Base-by-base conservation (phyloP, 2,329 filamentous ascomycete genomes). In the Gnomoniopsis smithogilvyi region DNA sequence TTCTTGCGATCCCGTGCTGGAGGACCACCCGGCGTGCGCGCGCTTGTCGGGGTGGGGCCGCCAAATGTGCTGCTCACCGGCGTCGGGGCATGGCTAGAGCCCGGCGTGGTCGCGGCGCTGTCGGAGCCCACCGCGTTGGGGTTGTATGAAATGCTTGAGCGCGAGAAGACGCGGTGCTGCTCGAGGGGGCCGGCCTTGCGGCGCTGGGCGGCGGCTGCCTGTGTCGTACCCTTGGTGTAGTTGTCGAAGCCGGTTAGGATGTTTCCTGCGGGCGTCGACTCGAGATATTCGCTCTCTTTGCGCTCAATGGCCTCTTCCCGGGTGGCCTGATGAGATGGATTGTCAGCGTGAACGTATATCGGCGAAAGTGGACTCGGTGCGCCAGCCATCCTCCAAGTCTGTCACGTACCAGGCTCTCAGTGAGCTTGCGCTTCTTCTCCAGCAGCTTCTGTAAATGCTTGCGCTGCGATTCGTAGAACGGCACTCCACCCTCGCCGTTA, bases 211-310 rank as follows among this genome's bases (percentile, higher is more conserved):
- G 86, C 81, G 4, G 82, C 81, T 1, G 81, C 79, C n/a, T 85
- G 84, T 10, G 84, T 82, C 19, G 82, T 83, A 56, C 91, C 93
- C 74, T 99, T 99, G 79, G 96, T 96, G 77, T 98, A 99, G 71
- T 92, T 96, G 73, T 99, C 95, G 73, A 99, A 99, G 22, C 95
- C 95, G 51, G 91, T 92, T 72, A 99, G 94, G 70, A 99, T 98
- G 77, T 99, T 99, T 48, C 95, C 95, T 67, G 81, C 86, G 15
- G 87, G 88, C 4, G 92, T 96, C 68, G 92, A 92, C 73, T 98
- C 94, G 54, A 99, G 86, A 73, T 99, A 99, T 19, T 88, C 83
- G 59, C 88, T 86, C 73, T 99, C 95, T 68, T 91, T 89, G 64
- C 89, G 86, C 70, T 84, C 87, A 67, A 99, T 98, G 64, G 84